Conservation (phyloP, 2,329 filamentous ascomycete species). For the Orbilia oligospora region DNA sequence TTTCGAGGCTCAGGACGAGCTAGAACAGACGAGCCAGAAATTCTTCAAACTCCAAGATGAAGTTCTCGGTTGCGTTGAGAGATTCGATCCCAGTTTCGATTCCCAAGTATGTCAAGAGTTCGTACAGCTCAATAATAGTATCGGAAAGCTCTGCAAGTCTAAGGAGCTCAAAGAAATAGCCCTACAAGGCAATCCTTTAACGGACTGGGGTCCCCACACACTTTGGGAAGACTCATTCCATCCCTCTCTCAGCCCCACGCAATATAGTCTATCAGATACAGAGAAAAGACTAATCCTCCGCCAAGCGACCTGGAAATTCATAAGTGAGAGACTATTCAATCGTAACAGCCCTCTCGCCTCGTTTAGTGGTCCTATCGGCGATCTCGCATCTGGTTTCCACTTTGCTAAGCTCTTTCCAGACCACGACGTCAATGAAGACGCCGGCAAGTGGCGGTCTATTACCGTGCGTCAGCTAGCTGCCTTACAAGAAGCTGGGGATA, state of each 20-base stretch:
- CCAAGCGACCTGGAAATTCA: constrained; percentile 15
- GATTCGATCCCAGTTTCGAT: constrained; percentile 16
- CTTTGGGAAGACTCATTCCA: constrained; percentile 7
- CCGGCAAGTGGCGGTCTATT: constrained; percentile 20
- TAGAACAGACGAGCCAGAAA: not conserved
- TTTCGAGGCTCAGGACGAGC: not conserved
- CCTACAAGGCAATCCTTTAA: not conserved
- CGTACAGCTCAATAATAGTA: not conserved
- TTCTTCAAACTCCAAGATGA: constrained; percentile 1
- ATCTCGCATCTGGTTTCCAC: not conserved
- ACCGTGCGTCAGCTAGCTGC: constrained; percentile 16
- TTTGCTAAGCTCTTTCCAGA: constrained; percentile 27
- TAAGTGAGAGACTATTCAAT: constrained; percentile 5
- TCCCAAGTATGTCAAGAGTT: constrained; percentile 4
- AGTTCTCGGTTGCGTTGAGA: constrained; percentile 3
- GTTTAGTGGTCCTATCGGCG: not conserved
- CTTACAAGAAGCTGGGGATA: not conserved
- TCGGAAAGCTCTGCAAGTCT: constrained; percentile 4
- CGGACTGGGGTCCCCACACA: not conserved
- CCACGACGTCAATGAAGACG: constrained; percentile 24
- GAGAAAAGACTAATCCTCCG: constrained; percentile 12
- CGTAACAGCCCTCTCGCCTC: not conserved
- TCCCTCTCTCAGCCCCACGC: not conserved
- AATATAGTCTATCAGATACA: not conserved
- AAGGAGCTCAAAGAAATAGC: not conserved